Base-by-base conservation (phyloP, 169 alveolate species). In the Plasmodium reichenowi region DNA sequence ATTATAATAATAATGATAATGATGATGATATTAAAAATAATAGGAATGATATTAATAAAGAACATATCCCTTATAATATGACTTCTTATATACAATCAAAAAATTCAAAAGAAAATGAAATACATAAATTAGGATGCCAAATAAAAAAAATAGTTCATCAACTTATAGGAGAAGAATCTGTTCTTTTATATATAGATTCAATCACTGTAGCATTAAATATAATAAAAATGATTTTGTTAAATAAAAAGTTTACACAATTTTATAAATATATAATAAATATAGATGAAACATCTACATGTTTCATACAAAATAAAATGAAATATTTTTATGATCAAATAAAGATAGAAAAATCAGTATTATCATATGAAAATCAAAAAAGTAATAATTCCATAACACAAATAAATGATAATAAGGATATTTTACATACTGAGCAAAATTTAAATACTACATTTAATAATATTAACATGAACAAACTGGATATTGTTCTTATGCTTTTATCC, bases 161-260 rank as follows among this genome's bases (percentile, higher is more conserved):
- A 22, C 32, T 86, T 6, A 38, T 86, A 52, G 50, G 87, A 45
- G 92, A 72, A 86, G 92, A 86, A 15, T 86, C 88, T 2, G 88
- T 86, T 15, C 32, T 72, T 13, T 64, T 86, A 72, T 71, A 86
- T 32, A 56, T 72, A 1, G 87, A 72, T 15, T 72, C 92, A 13
- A 86, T 86, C 26, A 86, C 85, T 48, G 92, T 86, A 47, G 92
- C 66, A 29, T 58, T 86, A 24, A 86, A 86, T 64, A 72, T 86
- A 1, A 50, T 86, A 29, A 86, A 86, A 60, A 86, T 86, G 92
- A 72, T 86, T 26, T 24, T 86, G 50, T 13, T 86, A 54, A 86
- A 86, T 72, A 86, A 86, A 86, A 59, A 17, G 1, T 86, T 86
- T 15, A 43, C 43, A 10, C 66, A 74, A 22, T 86, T 86, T 86